Percentiles rank a stretch among this genome's conserved stretches.
Evolutionary conservation across 495 filamentous ascomycete genomes (phyloP).

Genomic region (Penicillium parvum): DNA sequence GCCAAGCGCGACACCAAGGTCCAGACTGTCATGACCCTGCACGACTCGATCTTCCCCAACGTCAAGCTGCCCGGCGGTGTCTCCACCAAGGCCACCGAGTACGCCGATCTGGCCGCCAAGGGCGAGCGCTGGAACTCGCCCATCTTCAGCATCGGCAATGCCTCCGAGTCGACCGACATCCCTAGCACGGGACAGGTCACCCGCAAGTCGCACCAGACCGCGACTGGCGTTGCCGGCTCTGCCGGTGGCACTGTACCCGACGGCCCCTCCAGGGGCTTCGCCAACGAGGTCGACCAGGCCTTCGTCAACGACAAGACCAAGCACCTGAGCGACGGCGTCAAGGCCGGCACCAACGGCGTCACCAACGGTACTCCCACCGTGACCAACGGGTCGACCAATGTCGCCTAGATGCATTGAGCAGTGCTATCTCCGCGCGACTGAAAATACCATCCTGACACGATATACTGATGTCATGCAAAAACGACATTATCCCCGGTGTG

Average conservation of each 20-base stretch:
- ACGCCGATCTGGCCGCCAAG: conserved; percentile 79
- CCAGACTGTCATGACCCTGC: conserved; percentile 73
- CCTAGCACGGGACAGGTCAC: conserved; percentile 58
- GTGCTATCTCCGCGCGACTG: no score
- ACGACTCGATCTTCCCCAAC: conserved; percentile 86
- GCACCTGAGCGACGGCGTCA: conserved; percentile 12
- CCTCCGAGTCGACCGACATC: conserved; percentile 65
- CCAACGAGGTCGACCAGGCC: conserved; percentile 47
- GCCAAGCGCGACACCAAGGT: conserved; percentile 65
- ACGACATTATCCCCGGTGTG: neutral
- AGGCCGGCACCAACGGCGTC: conserved; percentile 14
- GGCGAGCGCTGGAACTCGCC: conserved; percentile 94
- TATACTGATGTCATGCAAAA: conserved; percentile 4
- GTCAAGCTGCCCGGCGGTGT: conserved; percentile 87
- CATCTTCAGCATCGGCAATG: conserved; percentile 85
- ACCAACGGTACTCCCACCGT: conserved; percentile 12
- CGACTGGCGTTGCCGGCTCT: conserved; percentile 10
- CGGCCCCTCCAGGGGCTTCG: conserved; percentile 7
- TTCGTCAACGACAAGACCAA: conserved; percentile 36
- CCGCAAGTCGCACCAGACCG: conserved; percentile 58
- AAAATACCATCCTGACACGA: neutral
- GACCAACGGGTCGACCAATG: conserved; percentile 22
- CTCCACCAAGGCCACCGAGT: conserved; percentile 91
- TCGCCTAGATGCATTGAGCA: no score
- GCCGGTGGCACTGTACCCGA: conserved; percentile 12